Evolutionary conservation across 805 yeast genomes (phyloP), one percentile per base, ranked within the genome.

Genomic region (Zygosaccharomyces gambellarensis): DNA sequence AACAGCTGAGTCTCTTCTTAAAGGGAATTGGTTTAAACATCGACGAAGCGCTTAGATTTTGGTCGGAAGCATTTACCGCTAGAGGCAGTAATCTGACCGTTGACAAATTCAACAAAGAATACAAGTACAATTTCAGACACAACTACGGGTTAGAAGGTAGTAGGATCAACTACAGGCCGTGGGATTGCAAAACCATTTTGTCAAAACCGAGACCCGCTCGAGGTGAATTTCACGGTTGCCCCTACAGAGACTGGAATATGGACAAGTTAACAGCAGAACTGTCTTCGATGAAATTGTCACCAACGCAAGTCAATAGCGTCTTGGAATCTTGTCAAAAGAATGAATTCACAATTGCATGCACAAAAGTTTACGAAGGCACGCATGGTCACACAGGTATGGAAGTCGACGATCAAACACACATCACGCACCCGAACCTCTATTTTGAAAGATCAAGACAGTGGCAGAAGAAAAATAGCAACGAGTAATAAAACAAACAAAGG

Each of bases 131-230:
- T 59, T 80, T 94, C 61, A 78, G 96, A 52, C 97, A 94, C 68
- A 79, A 77, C 53, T 94, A 92, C 65, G 99, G 98, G 43, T 73
- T 88, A 50, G 97, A 88, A 69, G 99, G 99, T 57, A 84, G 85
- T 10, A 73, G 96, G 52, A 85, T 81, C 59, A 87, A 89, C 59
- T 90, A 89, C 68, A 79, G 80, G 59, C 96, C 98, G 3, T 79
- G 85, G 84, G 86, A 83, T 63, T 94, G 97, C 71, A 78, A 81
- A 36, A 81, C 84, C 1, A 88, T 94, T 38, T 67, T 88, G 50
- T 74, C 81, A 25, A 83, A 83, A 57, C 88, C 89, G 6, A 78
- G 82, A 54, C 90, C 95, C 0, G 72, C 73, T 9, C 74, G 77
- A 43, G 77, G 75, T 38, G 96, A 90, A 57, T 78, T 71, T 51